These are phyloP conservation scores for Barbarea vulgaris DNA, from an alignment of 345 rosid species.

Conservation along the genomic window DNA sequence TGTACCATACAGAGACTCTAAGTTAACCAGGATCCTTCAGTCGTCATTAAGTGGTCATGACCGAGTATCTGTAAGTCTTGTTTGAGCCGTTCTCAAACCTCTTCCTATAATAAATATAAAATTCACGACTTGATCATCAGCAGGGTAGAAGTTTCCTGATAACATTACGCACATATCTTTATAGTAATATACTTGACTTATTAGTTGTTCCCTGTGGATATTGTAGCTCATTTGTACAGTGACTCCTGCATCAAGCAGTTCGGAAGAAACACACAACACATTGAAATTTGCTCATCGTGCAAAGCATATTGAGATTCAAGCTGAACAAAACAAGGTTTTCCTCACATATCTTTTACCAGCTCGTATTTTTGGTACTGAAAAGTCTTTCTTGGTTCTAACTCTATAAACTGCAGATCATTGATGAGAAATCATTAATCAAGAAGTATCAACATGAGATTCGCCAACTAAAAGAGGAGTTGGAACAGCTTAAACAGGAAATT, in stretches of 20 bases:
- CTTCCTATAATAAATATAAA: constrained; percentile 24
- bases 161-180: background rate
- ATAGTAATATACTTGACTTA: constrained; percentile 25
- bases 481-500: constrained; percentile 82
- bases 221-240: constrained; percentile 97
- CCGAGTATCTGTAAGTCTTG: constrained; percentile 89
- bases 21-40: constrained; percentile 95
- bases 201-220: constrained; percentile 39
- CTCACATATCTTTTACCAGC: constrained; percentile 8
- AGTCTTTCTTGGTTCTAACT: constrained; percentile 26
- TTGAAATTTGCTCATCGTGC: constrained; percentile 99
- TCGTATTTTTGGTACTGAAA: background rate
- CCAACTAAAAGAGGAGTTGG: constrained; percentile 88
- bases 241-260: constrained; percentile 94
- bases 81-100: constrained; percentile 10
- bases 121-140: constrained; percentile 7
- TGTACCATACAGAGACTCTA: constrained; percentile 98
- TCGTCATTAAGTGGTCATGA: constrained; percentile 98
- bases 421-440: constrained; percentile 97
- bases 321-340: constrained; percentile 87
- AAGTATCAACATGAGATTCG: constrained; percentile 97
- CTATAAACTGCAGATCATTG: constrained; percentile 71
- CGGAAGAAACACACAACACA: constrained; percentile 98
- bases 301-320: constrained; percentile 97
- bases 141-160: background rate